A percentile compares a stretch with the other conserved stretches of the same genome.
These are phyloP conservation scores for Auriscalpium orientale DNA, from an alignment of 768 basidiomycete species.

Conservation along the genomic window DNA sequence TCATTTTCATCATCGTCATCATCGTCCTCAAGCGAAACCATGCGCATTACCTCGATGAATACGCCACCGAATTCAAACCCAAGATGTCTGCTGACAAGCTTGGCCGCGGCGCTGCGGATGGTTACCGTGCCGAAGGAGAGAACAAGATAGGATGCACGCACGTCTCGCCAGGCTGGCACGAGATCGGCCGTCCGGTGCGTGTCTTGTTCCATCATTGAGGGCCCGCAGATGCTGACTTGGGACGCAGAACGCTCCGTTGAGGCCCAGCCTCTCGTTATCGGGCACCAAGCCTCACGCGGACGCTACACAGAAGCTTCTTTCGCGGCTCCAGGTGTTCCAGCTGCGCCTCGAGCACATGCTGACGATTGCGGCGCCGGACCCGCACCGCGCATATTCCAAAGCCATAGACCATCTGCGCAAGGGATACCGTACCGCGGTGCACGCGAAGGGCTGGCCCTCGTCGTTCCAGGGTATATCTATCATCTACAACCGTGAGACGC, in stretches of 20 bases:
- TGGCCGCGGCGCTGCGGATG: background rate
- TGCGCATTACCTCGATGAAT: background rate
- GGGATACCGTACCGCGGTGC: background rate
- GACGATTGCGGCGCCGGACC: background rate
- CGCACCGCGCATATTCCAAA: background rate
- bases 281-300: background rate
- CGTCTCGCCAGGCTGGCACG: background rate
- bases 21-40: background rate
- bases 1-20: too few relatives aligned
- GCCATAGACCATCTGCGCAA: background rate
- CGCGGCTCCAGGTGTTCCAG: background rate
- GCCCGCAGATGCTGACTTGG: background rate
- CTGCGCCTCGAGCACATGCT: background rate
- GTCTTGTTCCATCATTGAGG: background rate
- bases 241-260: background rate
- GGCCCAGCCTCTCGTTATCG: background rate
- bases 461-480: background rate
- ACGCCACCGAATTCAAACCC: background rate
- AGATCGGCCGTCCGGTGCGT: background rate
- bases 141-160: background rate
- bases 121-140: background rate
- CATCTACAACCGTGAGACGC: background rate
- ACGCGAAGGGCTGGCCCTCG: background rate
- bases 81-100: background rate
- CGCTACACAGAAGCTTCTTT: background rate